phyloP scores from a whole-genome alignment of 441 rosid species.

The Corymbia calophylla region DNA sequence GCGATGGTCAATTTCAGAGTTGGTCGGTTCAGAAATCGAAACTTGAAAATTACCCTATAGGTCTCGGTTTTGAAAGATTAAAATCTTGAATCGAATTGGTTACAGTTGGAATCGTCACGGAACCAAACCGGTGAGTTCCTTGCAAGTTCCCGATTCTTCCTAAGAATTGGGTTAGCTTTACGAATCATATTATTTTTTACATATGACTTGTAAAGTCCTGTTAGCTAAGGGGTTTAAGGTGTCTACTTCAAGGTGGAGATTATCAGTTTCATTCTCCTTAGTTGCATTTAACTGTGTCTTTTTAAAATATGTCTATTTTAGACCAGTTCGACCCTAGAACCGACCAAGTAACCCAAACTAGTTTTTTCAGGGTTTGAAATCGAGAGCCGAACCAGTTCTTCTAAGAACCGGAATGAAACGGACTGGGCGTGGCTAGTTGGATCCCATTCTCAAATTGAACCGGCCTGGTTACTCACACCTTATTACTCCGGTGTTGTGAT shows the following conservation, averaged over 20 bases:
- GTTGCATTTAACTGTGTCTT: not conserved
- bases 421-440: not conserved
- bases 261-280: not conserved
- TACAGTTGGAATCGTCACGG: not conserved
- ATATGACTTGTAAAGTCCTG: not conserved
- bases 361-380: not conserved
- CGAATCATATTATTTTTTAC: not conserved
- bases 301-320: not conserved
- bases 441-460: not conserved
- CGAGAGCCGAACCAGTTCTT: not conserved
- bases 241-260: not conserved
- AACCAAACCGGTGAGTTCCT: accelerated
- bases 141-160: not conserved
- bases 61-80: not conserved
- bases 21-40: not conserved
- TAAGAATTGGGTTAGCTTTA: not conserved
- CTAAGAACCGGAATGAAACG: not conserved
- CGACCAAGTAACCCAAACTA: accelerated
- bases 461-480: not conserved
- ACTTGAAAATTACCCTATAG: not conserved
- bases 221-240: not conserved
- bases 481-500: not conserved
- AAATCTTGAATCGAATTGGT: accelerated
- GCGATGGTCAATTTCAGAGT: not conserved
- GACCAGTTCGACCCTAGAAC: not conserved